Evolutionary conservation across 2,329 filamentous ascomycete genomes (phyloP).

Genomic region (Colletotrichum tropicale): DNA sequence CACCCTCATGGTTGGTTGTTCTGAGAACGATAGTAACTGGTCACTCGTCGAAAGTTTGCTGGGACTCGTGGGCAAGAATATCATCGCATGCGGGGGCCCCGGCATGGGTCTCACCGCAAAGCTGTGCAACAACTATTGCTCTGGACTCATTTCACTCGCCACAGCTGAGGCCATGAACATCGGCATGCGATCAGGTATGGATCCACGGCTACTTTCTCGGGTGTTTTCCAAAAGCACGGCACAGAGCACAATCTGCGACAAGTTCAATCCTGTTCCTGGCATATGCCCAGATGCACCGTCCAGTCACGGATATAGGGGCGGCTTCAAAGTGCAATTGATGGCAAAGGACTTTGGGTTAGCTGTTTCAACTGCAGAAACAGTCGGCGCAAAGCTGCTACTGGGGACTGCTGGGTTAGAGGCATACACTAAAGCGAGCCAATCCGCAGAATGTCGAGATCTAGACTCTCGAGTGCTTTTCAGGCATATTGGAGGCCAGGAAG

Average conservation of each 20-base stretch:
- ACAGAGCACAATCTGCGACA: slow-evolving; percentile 34
- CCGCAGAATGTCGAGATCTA: neutral
- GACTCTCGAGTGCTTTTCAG: neutral
- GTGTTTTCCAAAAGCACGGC: slow-evolving; percentile 31
- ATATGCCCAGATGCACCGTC: slow-evolving; percentile 33
- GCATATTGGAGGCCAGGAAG: neutral
- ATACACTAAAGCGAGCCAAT: neutral
- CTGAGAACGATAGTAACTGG: neutral
- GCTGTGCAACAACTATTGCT: slow-evolving; percentile 66
- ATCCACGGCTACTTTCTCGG: slow-evolving; percentile 50
- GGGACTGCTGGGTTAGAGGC: neutral
- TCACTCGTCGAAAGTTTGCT: neutral
- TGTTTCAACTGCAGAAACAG: neutral
- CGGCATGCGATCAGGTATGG: slow-evolving; percentile 61
- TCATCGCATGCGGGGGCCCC: slow-evolving; percentile 61
- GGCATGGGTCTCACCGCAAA: slow-evolving; percentile 63
- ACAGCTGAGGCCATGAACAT: slow-evolving; percentile 64
- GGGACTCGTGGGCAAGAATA: slow-evolving; percentile 54
- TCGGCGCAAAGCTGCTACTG: neutral
- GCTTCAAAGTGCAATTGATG: slow-evolving; percentile 66
- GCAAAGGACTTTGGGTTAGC: slow-evolving; percentile 54
- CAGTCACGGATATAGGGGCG: slow-evolving; percentile 42
- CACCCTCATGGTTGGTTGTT: neutral
- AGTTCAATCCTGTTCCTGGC: slow-evolving; percentile 36
- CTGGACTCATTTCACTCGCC: slow-evolving; percentile 62